Base-by-base conservation (phyloP, 345 rosid genomes). In the Salix udensis region DNA sequence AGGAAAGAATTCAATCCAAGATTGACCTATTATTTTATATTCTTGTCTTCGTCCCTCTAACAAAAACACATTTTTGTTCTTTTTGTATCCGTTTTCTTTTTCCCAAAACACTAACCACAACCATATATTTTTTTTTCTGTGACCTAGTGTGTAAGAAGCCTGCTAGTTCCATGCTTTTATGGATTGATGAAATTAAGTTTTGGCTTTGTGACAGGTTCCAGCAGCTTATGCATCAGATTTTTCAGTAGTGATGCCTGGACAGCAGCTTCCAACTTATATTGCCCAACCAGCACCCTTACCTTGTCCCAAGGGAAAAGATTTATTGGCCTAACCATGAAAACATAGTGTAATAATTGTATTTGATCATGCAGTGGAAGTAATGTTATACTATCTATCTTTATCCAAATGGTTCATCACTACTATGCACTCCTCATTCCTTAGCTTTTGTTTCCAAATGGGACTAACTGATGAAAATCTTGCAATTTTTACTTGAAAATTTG, bases 211-310 rank as follows among this genome's bases (percentile, higher is more conserved):
- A 72, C 86, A 87, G 95, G 87, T 83, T 39, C 77, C 80, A 31
- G 75, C 76, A 79, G 40, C 83, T 36, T 80, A 81, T 69, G 86
- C 87, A 60, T 79, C 87, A 12, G 97, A 92, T 84, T 88, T 87
- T 79, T 89, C 96, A 40, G 97, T 93, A 40, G 73, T 89, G 86
- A 94, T 94, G 97, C 98, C 98, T 2, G 98, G 97, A 67, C 89
- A 90, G 76, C 83, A 85, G 23, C 50, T 83, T 46, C 97, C 98
- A 16, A 91, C 96, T 70, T 88, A 78, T 83, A 89, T 94, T 69
- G 98, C 98, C 15, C 91, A 88, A 74, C 93, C 91, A n/a, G 90
- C 96, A 62, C 97, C 98, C n/a, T 85, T 92, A n/a, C 93, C 97
- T 65, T 91, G 97, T n/a, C 78, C 77, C 78, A 16, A 89, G 97